Conservation (phyloP, 2,329 filamentous ascomycete species). For the Botrytis paeoniae region DNA sequence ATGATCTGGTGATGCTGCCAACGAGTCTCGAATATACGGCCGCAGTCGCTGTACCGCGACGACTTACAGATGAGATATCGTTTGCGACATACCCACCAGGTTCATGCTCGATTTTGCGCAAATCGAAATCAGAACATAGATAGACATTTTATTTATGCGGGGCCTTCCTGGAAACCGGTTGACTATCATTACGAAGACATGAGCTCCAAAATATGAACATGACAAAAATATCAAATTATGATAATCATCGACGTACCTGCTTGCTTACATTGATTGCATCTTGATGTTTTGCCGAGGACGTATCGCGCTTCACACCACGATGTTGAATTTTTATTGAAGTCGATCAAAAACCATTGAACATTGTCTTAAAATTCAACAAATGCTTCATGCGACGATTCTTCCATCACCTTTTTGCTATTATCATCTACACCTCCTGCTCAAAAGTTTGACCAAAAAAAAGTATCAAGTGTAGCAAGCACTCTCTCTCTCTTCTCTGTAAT, state of each 20-base stretch:
- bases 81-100: not conserved
- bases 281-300: not conserved
- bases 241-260: not conserved
- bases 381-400: not conserved
- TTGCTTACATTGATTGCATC: not conserved
- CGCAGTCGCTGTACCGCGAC: not conserved
- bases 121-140: not conserved
- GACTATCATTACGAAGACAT: not conserved
- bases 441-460: not conserved
- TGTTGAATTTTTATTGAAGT: not conserved
- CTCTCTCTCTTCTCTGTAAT: not conserved
- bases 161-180: too few relatives aligned
- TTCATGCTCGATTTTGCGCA: not conserved
- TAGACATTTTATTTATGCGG: not conserved
- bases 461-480: slow-evolving; percentile 1
- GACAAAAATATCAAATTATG: not conserved
- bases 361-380: not conserved
- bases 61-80: not conserved
- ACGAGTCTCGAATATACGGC: not conserved
- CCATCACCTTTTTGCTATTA: not conserved
- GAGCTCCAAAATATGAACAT: not conserved
- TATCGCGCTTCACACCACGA: not conserved
- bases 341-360: not conserved
- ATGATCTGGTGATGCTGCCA: not conserved
- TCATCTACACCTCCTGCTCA: not conserved